Conservation (phyloP, 352 stramenopile species). For the Pythium insidiosum region DNA sequence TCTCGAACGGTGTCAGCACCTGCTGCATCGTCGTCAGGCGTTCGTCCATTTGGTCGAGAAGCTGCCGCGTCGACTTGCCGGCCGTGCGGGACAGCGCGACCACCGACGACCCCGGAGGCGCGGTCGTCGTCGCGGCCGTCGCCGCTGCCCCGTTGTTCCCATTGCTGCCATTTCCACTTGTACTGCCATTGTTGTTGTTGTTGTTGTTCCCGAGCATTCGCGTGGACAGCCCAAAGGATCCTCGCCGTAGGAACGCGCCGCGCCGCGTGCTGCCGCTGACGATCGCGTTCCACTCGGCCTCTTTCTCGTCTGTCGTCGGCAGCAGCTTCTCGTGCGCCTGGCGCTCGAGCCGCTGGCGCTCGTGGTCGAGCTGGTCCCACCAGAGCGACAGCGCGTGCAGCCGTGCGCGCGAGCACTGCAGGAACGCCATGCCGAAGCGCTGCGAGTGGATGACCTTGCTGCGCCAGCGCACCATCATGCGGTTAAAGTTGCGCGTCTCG, state of each 20-base stretch:
- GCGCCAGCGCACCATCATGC: conserved; percentile 69
- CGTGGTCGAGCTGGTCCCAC: conserved; percentile 58
- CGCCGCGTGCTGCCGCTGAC: conserved; percentile 5
- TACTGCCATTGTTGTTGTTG: not conserved
- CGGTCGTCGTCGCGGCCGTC: not conserved
- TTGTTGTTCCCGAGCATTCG: conserved; percentile 3
- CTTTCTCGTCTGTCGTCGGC: conserved; percentile 27
- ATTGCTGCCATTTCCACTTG: too few species aligned
- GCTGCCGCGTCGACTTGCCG: conserved; percentile 15
- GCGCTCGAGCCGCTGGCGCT: conserved; percentile 53
- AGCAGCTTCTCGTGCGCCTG: conserved; percentile 24
- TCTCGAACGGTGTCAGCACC: conserved; percentile 67
- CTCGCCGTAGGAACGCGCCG: conserved; percentile 2
- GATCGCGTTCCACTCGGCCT: conserved; percentile 23
- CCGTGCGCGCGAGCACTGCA: conserved; percentile 45
- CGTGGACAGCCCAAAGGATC: conserved; percentile 1
- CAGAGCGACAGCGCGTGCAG: conserved; percentile 42
- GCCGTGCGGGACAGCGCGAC: not conserved
- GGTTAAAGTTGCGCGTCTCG: conserved; percentile 65
- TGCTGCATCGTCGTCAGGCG: conserved; percentile 66
- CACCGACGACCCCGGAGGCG: not conserved
- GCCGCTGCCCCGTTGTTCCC: not conserved
- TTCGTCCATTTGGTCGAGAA: conserved; percentile 50
- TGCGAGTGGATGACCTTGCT: conserved; percentile 65
- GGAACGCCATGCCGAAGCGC: conserved; percentile 36